Base-by-base conservation (phyloP, 805 yeast species). In the Tetrapisispora iriomotensis region DNA sequence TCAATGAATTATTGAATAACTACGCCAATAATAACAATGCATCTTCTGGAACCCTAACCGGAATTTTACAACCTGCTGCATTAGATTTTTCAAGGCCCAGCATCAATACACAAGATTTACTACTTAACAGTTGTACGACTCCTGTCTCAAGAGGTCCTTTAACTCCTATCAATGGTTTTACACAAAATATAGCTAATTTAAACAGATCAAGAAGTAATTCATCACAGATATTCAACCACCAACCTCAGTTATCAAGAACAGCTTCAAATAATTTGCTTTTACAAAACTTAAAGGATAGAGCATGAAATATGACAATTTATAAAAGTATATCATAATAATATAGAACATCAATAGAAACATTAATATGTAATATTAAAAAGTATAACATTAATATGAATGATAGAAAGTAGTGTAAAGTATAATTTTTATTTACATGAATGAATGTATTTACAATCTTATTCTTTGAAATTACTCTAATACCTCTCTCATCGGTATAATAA, bases 181-280 rank as follows among this genome's bases (percentile, higher is more conserved):
- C 36, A 8, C 36, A 22, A 6, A 36, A 38, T 24, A 32, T 31
- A n/a, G 44, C 32, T 33, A 45, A 29, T 15, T 30, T 45, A 27
- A 49, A 43, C 37, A 45, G 56, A 38, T 42, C 51, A 27, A 48
- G 57, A 32, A 51, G 54, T 32, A 52, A 49, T 36, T 49, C 58
- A 2, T 50, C 50, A 14, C 54, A 47, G 30, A 19, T 45, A 8
- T 38, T 40, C 10, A 38, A 46, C 25, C 36, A 39, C 6, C 39
- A 40, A 14, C 48, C 40, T 5, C 27, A 44, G 15, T 22, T 41
- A 9, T 50, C 47, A 23, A 46, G 56, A 18, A 48, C 54, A 23
- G 39, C 48, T 23, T 52, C 56, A 8, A 43, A 46, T 22, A 46
- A 43, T 23, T 13, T 30, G 26, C 14, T 37, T 8, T 23, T 22